A percentile compares a stretch with the other conserved stretches of the same genome.
These are phyloP conservation scores for Aegilops tauschii DNA, from an alignment of 176 grass and related monocot genomes.

Conservation along the genomic window DNA sequence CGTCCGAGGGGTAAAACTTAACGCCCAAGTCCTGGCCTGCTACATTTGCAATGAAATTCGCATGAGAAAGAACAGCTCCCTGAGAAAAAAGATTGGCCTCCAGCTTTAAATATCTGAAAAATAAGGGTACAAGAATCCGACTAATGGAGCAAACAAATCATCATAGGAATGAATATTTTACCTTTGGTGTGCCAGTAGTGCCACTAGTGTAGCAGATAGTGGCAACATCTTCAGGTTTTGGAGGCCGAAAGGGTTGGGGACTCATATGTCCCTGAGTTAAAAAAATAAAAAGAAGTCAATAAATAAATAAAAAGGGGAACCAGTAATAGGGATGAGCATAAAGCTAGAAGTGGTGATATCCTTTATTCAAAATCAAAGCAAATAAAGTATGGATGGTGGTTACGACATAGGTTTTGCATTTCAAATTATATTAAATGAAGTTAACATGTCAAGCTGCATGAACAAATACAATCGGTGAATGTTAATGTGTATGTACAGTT, in stretches of 20 bases:
- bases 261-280: slow-evolving; percentile 52
- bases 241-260: slow-evolving; percentile 61
- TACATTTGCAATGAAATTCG: slow-evolving; percentile 22
- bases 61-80: slow-evolving; percentile 28
- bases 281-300: not conserved
- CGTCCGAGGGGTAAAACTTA: slow-evolving; percentile 14
- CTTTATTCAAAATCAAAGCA: slow-evolving; percentile 4
- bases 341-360: not conserved
- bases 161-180: slow-evolving; percentile 27
- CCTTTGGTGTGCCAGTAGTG: slow-evolving; percentile 92
- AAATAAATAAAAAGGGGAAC: not conserved
- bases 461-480: not conserved
- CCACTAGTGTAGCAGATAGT: slow-evolving; percentile 97
- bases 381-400: not conserved
- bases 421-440: not conserved
- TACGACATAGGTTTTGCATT: not conserved
- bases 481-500: not conserved
- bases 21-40: slow-evolving; percentile 1
- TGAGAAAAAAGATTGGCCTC: slow-evolving; percentile 4
- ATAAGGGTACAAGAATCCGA: slow-evolving; percentile 6
- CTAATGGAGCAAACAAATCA: slow-evolving; percentile 6
- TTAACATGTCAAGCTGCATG: not conserved
- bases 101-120: slow-evolving; percentile 1
- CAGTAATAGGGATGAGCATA: slow-evolving; percentile 8
- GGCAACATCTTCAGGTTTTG: slow-evolving; percentile 83